Conservation (phyloP, 2,329 filamentous ascomycete genomes). For the Ceratocystis lukuohia region DNA sequence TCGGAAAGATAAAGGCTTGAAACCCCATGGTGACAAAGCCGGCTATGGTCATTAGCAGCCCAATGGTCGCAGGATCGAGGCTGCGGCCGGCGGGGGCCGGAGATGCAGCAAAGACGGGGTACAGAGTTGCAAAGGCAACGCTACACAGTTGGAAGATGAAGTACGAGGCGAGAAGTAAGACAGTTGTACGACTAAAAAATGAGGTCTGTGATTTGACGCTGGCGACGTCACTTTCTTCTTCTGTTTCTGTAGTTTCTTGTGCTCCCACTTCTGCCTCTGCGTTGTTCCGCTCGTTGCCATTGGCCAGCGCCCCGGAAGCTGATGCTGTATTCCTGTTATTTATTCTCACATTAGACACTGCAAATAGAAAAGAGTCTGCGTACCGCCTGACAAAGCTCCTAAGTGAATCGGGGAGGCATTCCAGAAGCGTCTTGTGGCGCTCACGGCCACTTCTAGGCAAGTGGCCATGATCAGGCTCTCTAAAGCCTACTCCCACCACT, state of each 20-base stretch:
- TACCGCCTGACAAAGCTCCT: background rate
- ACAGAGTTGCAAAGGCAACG: constrained; percentile 88
- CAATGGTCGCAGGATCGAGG: constrained; percentile 67
- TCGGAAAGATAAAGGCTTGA: constrained; percentile 74
- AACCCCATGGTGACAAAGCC: constrained; percentile 79
- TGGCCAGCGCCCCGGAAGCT: background rate
- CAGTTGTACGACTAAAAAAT: constrained; percentile 64
- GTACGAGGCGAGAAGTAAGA: constrained; percentile 72
- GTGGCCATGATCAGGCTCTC: constrained; percentile 48
- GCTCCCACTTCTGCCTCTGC: background rate
- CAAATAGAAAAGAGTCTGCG: background rate
- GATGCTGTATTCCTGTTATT: background rate
- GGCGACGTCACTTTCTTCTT: background rate
- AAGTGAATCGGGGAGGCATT: constrained; percentile 2
- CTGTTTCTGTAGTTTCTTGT: background rate
- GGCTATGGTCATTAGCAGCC: constrained; percentile 70
- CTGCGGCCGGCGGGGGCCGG: constrained; percentile 61
- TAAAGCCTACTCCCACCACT: constrained; percentile 64
- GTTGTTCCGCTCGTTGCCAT: background rate
- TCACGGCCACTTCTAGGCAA: background rate
- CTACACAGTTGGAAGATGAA: constrained; percentile 89
- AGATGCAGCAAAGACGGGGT: constrained; percentile 79
- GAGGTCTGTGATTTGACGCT: background rate
- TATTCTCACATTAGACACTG: background rate
- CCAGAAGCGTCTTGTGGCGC: background rate